A percentile compares a stretch with the other conserved stretches of the same genome.
These are phyloP conservation scores for Suhomyces emberorum DNA, from an alignment of 805 yeast genomes.

Conservation along the genomic window DNA sequence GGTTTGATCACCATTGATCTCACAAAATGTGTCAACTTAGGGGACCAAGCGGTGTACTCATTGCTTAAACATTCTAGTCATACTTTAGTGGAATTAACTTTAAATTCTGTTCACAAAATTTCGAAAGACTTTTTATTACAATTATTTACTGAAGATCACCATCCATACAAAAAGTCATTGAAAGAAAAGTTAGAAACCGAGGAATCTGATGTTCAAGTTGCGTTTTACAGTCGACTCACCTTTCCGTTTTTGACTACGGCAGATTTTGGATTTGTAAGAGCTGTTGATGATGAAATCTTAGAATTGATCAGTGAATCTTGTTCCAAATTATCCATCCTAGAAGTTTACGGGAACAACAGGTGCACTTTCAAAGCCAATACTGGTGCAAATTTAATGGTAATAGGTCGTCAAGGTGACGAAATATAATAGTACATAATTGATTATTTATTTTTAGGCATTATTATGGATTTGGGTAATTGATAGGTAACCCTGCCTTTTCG, in stretches of 20 bases:
- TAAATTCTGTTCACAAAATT: conserved; percentile 69
- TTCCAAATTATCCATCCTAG: conserved; percentile 60
- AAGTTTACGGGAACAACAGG: conserved; percentile 77
- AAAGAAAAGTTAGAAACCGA: conserved; percentile 12
- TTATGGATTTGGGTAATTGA: conserved; percentile 34
- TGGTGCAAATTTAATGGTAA: conserved; percentile 54
- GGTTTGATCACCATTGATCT: conserved; percentile 62
- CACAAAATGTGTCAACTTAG: conserved; percentile 62
- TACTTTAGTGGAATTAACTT: conserved; percentile 63
- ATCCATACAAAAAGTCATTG: conserved; percentile 20
- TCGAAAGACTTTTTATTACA: conserved; percentile 49
- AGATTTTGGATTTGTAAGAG: conserved; percentile 78
- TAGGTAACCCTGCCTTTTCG: conserved; percentile 54
- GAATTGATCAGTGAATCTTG: conserved; percentile 56
- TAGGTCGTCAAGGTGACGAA: conserved; percentile 62
- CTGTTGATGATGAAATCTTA: conserved; percentile 68
- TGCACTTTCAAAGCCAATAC: conserved; percentile 55
- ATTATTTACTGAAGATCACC: conserved; percentile 37
- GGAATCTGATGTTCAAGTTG: conserved; percentile 4
- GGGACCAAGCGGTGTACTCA: conserved; percentile 59
- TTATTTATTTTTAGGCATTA: background rate
- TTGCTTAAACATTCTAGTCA: conserved; percentile 59
- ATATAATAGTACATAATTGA: background rate
- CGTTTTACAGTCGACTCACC: conserved; percentile 16
- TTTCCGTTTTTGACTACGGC: conserved; percentile 63